A percentile compares a stretch with the other conserved stretches of the same genome.
These are phyloP conservation scores for Pontederia paniculata DNA, from an alignment of 176 grass and related monocot species.

Conservation along the genomic window DNA sequence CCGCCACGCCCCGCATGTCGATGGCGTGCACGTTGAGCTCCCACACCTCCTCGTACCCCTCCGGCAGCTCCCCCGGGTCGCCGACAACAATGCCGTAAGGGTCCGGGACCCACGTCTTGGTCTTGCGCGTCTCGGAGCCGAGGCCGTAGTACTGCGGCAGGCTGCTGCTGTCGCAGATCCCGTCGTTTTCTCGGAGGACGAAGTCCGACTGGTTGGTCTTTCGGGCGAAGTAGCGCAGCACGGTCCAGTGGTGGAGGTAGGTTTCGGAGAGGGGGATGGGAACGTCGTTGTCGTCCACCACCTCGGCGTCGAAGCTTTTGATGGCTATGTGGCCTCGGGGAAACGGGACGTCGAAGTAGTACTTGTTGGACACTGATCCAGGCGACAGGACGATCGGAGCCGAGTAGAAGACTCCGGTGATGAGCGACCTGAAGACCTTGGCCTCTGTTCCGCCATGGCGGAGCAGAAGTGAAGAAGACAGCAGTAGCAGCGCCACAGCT, in stretches of 20 bases:
- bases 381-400: constrained; percentile 30
- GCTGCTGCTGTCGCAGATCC: constrained; percentile 37
- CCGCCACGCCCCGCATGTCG: constrained; percentile 38
- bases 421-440: constrained; percentile 18
- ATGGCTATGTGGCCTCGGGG: constrained; percentile 77
- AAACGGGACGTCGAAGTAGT: constrained; percentile 33
- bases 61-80: too few relatives aligned
- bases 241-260: constrained; percentile 92
- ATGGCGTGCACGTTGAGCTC: too few relatives aligned
- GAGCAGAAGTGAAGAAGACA: background rate
- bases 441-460: background rate
- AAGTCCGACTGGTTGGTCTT: constrained; percentile 33
- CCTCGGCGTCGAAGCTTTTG: constrained; percentile 58
- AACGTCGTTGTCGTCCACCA: constrained; percentile 45
- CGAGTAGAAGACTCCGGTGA: too few relatives aligned
- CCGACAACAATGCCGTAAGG: too few relatives aligned
- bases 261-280: constrained; percentile 68
- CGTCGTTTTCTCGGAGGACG: constrained; percentile 30
- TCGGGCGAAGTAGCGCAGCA: constrained; percentile 42
- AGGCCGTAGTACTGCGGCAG: too few relatives aligned
- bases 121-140: too few relatives aligned
- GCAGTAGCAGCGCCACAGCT: too few relatives aligned
- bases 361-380: constrained; percentile 67
- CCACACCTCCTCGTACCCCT: too few relatives aligned
- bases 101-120: too few relatives aligned